These are phyloP conservation scores for Biancaea sappan DNA, from an alignment of 306 rosid species.

Conservation along the genomic window DNA sequence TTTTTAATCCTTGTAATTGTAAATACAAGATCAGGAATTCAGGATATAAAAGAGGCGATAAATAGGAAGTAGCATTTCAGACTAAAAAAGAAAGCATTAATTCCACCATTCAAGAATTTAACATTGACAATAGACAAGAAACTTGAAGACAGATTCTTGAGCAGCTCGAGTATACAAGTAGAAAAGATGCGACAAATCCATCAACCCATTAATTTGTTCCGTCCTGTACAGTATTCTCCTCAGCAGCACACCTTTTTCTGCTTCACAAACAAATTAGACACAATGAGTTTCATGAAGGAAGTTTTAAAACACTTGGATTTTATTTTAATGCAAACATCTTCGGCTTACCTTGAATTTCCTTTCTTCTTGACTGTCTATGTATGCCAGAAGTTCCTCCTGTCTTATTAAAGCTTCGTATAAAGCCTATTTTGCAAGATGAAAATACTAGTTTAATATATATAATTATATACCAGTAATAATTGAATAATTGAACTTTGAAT, in stretches of 20 bases:
- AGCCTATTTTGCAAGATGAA: slow-evolving; percentile 53
- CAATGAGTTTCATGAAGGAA: slow-evolving; percentile 26
- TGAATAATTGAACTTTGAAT: too few species aligned
- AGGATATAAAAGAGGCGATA: neutral
- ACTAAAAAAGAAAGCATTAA: slow-evolving; percentile 7
- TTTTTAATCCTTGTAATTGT: neutral
- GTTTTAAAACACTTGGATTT: slow-evolving; percentile 4
- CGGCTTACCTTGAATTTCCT: slow-evolving; percentile 53
- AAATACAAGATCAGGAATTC: neutral
- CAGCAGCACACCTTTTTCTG: slow-evolving; percentile 73
- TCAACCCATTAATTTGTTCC: slow-evolving; percentile 24
- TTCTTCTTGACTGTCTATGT: slow-evolving; percentile 68
- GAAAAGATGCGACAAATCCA: slow-evolving; percentile 7
- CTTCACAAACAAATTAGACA: slow-evolving; percentile 28
- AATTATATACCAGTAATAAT: slow-evolving; percentile 1
- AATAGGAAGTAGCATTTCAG: slow-evolving; percentile 1
- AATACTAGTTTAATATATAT: slow-evolving; percentile 10
- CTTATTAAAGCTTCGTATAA: slow-evolving; percentile 78
- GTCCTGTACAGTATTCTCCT: slow-evolving; percentile 43
- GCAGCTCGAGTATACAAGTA: slow-evolving; percentile 32
- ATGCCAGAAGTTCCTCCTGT: slow-evolving; percentile 91
- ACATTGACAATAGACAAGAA: slow-evolving; percentile 22
- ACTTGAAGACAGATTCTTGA: slow-evolving; percentile 18
- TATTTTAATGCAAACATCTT: slow-evolving; percentile 18
- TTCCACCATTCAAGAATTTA: slow-evolving; percentile 24